Conservation (phyloP, 805 yeast species). For the Candida corydali region DNA sequence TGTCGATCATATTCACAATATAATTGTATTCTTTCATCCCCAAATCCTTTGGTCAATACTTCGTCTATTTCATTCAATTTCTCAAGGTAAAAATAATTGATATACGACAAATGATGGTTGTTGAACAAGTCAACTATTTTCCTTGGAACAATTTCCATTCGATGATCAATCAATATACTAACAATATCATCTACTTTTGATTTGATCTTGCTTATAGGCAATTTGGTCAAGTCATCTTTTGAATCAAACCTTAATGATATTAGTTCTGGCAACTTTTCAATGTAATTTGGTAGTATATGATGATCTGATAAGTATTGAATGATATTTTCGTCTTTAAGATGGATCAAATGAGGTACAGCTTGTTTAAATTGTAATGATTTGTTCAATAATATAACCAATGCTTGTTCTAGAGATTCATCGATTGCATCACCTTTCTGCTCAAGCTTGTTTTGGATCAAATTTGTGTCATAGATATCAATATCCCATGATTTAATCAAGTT, state of each 20-base stretch:
- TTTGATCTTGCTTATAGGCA: conserved; percentile 40
- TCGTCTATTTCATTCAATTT: conserved; percentile 55
- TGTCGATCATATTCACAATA: conserved; percentile 59
- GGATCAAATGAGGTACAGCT: conserved; percentile 64
- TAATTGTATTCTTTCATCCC: conserved; percentile 62
- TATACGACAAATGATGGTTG: conserved; percentile 36
- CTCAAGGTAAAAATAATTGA: conserved; percentile 65
- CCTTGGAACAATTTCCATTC: conserved; percentile 61
- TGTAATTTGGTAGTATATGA: conserved; percentile 55
- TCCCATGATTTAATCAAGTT: conserved; percentile 56
- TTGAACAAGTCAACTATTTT: conserved; percentile 47
- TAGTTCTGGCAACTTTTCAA: conserved; percentile 48
- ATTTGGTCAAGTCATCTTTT: conserved; percentile 30
- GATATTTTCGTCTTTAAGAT: conserved; percentile 49
- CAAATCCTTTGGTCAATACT: conserved; percentile 50
- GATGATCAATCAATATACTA: conserved; percentile 52
- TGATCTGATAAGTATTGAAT: conserved; percentile 56
- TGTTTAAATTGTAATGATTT: conserved; percentile 52
- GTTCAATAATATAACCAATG: conserved; percentile 52
- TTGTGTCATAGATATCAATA: conserved; percentile 45
- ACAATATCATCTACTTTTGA: conserved; percentile 42
- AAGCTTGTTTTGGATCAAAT: conserved; percentile 39
- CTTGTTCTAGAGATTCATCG: conserved; percentile 36
- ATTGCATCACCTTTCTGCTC: conserved; percentile 20
- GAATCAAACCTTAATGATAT: conserved; percentile 37